Percentiles rank a stretch among this genome's conserved stretches.
These are phyloP conservation scores for Aureobasidium sp. DNA, from an alignment of 2,329 filamentous ascomycete species.

Conservation along the genomic window DNA sequence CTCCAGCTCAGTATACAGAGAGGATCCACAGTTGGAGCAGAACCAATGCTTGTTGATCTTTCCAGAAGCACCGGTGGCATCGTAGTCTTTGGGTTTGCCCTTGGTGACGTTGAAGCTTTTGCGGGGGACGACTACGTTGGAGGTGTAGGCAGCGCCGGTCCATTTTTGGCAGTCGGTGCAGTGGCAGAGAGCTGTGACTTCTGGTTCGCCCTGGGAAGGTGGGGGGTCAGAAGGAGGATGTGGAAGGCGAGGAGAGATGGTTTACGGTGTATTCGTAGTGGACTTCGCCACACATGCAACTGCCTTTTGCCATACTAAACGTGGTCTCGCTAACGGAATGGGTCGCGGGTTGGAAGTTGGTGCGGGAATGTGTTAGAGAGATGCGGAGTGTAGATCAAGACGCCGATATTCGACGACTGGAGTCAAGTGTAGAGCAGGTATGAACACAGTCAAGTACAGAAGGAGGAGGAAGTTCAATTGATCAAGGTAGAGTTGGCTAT, in stretches of 20 bases:
- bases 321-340: neutral
- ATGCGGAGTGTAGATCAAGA: slow-evolving; percentile 1
- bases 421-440: neutral
- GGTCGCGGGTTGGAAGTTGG: neutral
- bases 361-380: neutral
- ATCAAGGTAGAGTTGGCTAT: slow-evolving; percentile 1
- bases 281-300: slow-evolving; percentile 34
- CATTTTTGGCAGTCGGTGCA: slow-evolving; percentile 62
- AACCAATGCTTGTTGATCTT: slow-evolving; percentile 65
- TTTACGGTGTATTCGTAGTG: slow-evolving; percentile 33
- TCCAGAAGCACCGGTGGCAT: slow-evolving; percentile 54
- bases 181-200: slow-evolving; percentile 56
- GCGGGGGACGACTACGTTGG: slow-evolving; percentile 58
- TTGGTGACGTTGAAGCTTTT: slow-evolving; percentile 55
- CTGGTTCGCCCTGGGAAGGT: slow-evolving; percentile 42
- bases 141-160: slow-evolving; percentile 61
- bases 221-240: neutral
- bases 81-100: slow-evolving; percentile 55
- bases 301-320: slow-evolving; percentile 31
- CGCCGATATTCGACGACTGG: neutral
- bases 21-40: slow-evolving; percentile 58
- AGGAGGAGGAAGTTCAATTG: neutral
- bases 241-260: neutral
- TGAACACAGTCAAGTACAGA: neutral
- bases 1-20: slow-evolving; percentile 59